Conservation (phyloP, 1,284 basidiomycete species). For the Irpex sp. region DNA sequence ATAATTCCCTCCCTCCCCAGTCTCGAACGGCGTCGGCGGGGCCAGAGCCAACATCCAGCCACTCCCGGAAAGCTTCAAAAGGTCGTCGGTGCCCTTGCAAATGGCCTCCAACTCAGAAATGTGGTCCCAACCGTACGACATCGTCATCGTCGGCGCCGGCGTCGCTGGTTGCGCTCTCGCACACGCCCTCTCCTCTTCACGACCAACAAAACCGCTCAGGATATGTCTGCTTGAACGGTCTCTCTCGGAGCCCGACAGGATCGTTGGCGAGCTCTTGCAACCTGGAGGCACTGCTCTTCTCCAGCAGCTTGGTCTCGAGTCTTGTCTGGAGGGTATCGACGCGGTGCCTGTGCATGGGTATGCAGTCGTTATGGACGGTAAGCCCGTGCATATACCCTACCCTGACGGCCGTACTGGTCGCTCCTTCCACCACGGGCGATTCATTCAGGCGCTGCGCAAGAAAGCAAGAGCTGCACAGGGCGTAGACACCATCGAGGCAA, state of each 20-base stretch:
- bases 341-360: constrained; percentile 87
- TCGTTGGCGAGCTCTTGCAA: constrained; percentile 96
- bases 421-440: constrained; percentile 93
- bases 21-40: constrained; percentile 9
- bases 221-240: constrained; percentile 87
- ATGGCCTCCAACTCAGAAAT: constrained; percentile 6
- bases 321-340: constrained; percentile 82
- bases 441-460: constrained; percentile 77
- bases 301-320: constrained; percentile 72
- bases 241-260: constrained; percentile 89
- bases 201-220: constrained; percentile 56
- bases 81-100: background rate
- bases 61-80: constrained; percentile 5
- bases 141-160: constrained; percentile 88
- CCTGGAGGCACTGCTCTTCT: constrained; percentile 88
- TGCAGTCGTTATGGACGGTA: constrained; percentile 70
- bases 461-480: constrained; percentile 58
- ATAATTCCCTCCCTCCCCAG: background rate
- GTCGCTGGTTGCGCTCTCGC: constrained; percentile 80
- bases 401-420: constrained; percentile 71
- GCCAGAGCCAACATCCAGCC: constrained; percentile 8
- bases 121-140: constrained; percentile 48
- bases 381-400: constrained; percentile 85
- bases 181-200: constrained; percentile 58
- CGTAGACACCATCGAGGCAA: constrained; percentile 81